phyloP scores from a whole-genome alignment of 345 rosid species.

The Kandelia obovata region DNA sequence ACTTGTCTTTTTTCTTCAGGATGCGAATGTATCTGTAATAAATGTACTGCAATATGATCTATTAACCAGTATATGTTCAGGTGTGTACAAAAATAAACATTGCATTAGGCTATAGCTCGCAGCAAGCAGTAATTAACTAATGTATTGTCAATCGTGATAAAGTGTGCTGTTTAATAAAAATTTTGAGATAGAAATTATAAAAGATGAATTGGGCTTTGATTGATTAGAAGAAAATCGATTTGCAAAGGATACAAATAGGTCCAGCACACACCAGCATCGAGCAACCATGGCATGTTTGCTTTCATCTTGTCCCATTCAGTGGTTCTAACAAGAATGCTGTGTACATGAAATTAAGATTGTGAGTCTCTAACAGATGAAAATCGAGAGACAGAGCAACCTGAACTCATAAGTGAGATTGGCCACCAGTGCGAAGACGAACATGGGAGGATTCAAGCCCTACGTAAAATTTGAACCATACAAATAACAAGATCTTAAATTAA shows the following conservation, averaged over 20 bases:
- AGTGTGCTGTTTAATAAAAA: too few relatives aligned
- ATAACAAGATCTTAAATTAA: not conserved
- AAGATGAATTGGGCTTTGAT: too few relatives aligned
- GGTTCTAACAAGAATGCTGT: constrained; percentile 80
- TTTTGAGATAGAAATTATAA: too few relatives aligned
- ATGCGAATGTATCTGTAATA: constrained; percentile 59
- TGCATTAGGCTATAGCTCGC: too few relatives aligned
- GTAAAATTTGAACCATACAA: not conserved
- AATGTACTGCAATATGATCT: constrained; percentile 88
- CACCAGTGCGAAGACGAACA: constrained; percentile 78
- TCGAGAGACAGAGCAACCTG: constrained; percentile 33
- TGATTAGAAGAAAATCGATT: too few relatives aligned
- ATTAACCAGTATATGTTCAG: constrained; percentile 24
- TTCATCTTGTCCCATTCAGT: constrained; percentile 74
- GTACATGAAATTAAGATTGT: not conserved
- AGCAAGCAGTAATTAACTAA: not conserved
- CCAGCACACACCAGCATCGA: constrained; percentile 91
- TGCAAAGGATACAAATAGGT: constrained; percentile 82
- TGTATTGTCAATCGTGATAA: too few relatives aligned
- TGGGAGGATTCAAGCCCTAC: constrained; percentile 92
- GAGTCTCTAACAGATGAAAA: not conserved
- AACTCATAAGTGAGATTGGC: constrained; percentile 82
- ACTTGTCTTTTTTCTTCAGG: constrained; percentile 11
- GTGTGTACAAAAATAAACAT: constrained; percentile 4
- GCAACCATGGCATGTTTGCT: constrained; percentile 89